Base-by-base conservation (phyloP, 257 asterid species). In the Paraleonurus japonicus region DNA sequence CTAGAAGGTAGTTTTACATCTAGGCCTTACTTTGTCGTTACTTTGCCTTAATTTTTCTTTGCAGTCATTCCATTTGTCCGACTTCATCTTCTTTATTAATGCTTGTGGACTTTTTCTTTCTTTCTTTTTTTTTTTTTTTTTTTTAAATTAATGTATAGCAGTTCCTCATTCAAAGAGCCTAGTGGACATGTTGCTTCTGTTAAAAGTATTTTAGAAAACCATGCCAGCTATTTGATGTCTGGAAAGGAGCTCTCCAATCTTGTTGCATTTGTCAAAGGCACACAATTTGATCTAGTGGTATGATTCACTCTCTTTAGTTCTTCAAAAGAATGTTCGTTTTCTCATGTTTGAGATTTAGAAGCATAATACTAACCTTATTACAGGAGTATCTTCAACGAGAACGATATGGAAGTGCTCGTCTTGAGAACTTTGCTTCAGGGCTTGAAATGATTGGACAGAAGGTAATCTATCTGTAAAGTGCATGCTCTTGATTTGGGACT, bases 251-350 rank as follows among this genome's bases (percentile, higher is more conserved):
- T 95, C 50, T 85, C 99, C 19, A 92, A 95, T 88, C 92, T 95
- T 64, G 99, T 95, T 58, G 96, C 99, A 23, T 95, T 95, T 75
- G 98, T 92, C 79, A 95, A 95, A 85, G 98, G 98, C 87, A 90
- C 99, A n/a, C 99, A 95, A 75, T 95, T 95, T 84, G 98, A 95
- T 81, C 83, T 95, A 61, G 98, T 88, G 94, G 99, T 95, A 85
- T 75, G 26, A 12, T 37, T 51, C 47, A 57, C 71, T 72, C 58
- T 76, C 76, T 77, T 53, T 70, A 70, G 66, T 61, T 58, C 27
- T 35, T 81, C 61, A 55, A 26, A 69, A 48, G 32, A 53, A 12
- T 60, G 43, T 30, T 55, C 41, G 30, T 70, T 57, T 50, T 10
- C 32, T 35, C 59, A 17, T 23, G 69, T 33, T 57, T 5, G 27